These are phyloP conservation scores for Eucalyptus coolabah DNA, from an alignment of 345 rosid genomes.

Conservation along the genomic window DNA sequence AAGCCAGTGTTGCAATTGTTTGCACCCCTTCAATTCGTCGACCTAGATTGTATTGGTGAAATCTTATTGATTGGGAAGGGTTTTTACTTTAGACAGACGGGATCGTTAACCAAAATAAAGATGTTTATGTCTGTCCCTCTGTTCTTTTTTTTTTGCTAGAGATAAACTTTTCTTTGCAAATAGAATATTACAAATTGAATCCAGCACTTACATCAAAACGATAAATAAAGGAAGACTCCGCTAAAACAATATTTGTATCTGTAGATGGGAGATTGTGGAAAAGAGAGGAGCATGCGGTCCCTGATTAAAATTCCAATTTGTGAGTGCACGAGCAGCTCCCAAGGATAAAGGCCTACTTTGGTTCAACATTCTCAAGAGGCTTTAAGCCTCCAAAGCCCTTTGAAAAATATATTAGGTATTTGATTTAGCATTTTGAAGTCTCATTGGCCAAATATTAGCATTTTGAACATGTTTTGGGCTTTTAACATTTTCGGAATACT, in stretches of 20 bases:
- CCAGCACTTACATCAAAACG: not conserved
- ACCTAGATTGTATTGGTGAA: not conserved
- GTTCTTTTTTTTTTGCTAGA: not conserved
- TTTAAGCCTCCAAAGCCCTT: rapidly evolving
- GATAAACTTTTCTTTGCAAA: not conserved
- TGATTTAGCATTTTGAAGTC: no score
- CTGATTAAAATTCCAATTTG: not conserved
- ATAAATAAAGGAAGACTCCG: not conserved
- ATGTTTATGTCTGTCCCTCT: not conserved
- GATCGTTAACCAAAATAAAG: not conserved
- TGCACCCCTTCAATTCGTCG: not conserved
- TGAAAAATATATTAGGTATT: no score
- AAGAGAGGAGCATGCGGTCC: not conserved
- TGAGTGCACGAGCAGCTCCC: not conserved
- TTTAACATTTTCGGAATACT: no score
- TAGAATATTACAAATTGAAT: not conserved
- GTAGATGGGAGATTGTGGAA: not conserved
- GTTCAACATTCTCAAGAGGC: no score
- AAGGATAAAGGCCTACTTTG: no score
- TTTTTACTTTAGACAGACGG: not conserved
- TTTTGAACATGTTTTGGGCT: no score
- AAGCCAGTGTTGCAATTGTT: not conserved
- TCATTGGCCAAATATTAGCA: no score
- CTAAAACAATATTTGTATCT: not conserved
- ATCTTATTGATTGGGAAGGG: not conserved